Evolutionary conservation across 1,284 basidiomycete genomes (phyloP).

Genomic region (Trametes hirsuta): DNA sequence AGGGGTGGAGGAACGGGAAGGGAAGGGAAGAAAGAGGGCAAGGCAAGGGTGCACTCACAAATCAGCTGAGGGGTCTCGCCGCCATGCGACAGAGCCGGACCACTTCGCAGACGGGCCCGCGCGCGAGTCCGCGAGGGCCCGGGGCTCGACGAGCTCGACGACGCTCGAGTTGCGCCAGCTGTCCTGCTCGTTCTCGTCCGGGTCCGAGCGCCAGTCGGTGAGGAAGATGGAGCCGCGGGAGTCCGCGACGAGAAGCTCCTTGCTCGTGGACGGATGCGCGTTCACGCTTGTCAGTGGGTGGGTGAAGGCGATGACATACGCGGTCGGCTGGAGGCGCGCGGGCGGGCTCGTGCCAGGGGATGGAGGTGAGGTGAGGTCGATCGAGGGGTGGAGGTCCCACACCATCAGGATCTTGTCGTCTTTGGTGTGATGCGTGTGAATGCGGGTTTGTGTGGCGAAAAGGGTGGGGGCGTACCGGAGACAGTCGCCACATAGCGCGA

Average conservation of each 20-base stretch:
- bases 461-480: slow-evolving; percentile 51
- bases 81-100: slow-evolving; percentile 69
- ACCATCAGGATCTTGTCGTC: slow-evolving; percentile 84
- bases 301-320: slow-evolving; percentile 72
- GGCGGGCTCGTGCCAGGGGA: slow-evolving; percentile 30
- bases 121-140: slow-evolving; percentile 55
- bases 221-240: slow-evolving; percentile 71
- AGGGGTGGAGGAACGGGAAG: too few relatives aligned
- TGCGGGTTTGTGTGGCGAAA: background rate
- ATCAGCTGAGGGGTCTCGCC: slow-evolving; percentile 59
- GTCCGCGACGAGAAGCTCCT: slow-evolving; percentile 78
- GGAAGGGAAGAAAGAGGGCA: background rate
- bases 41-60: slow-evolving; percentile 50
- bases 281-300: slow-evolving; percentile 68
- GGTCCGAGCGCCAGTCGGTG: slow-evolving; percentile 78
- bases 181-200: slow-evolving; percentile 53
- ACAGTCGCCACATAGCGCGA: slow-evolving; percentile 78
- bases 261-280: slow-evolving; percentile 73
- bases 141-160: slow-evolving; percentile 72
- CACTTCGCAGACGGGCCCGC: slow-evolving; percentile 50
- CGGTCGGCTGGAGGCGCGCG: slow-evolving; percentile 64
- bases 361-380: slow-evolving; percentile 46
- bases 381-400: slow-evolving; percentile 72
- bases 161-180: slow-evolving; percentile 63
- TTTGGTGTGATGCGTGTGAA: slow-evolving; percentile 30